A percentile compares a stretch with the other conserved stretches of the same genome.
Conservation (phyloP, 495 filamentous ascomycete species). For the Aspergillus sclerotioniger region DNA sequence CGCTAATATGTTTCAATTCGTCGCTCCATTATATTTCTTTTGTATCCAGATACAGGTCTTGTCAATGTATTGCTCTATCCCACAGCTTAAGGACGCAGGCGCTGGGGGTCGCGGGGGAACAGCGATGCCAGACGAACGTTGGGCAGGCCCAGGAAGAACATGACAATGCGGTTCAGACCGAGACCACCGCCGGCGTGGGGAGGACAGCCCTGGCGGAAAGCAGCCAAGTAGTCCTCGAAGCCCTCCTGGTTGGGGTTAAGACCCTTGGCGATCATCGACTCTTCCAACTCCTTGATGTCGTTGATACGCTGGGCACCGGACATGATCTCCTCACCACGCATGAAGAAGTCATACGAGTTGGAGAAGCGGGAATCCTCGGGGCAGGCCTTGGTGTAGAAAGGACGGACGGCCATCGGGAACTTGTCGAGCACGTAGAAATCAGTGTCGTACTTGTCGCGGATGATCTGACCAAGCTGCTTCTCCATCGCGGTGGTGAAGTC, state of each 20-base stretch:
- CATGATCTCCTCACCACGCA: constrained; percentile 89
- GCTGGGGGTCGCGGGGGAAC: constrained; percentile 84
- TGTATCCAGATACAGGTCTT: constrained; percentile 1
- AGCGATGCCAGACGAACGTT: constrained; percentile 75
- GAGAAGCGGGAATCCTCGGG: constrained; percentile 63
- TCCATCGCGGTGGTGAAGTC: constrained; percentile 72
- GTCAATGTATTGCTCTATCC: neutral
- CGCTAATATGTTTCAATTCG: constrained; percentile 3
- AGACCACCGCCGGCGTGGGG: constrained; percentile 86
- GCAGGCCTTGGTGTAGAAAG: constrained; percentile 88
- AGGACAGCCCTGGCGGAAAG: constrained; percentile 74
- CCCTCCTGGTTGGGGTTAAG: constrained; percentile 70
- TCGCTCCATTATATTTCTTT: constrained; percentile 13
- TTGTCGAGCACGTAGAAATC: constrained; percentile 94
- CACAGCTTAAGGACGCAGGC: constrained; percentile 60
- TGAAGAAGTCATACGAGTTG: constrained; percentile 92
- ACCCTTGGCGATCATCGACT: constrained; percentile 67
- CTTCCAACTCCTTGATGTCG: constrained; percentile 64
- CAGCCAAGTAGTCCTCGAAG: constrained; percentile 79
- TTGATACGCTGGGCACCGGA: constrained; percentile 86
- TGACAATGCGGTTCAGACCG: constrained; percentile 84
- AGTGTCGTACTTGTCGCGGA: constrained; percentile 78
- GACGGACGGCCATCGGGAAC: constrained; percentile 80
- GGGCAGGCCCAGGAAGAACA: constrained; percentile 80
- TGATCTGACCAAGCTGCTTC: constrained; percentile 82